These are phyloP conservation scores for Boletus eberwhitei DNA, from an alignment of 768 basidiomycete genomes.

Conservation along the genomic window DNA sequence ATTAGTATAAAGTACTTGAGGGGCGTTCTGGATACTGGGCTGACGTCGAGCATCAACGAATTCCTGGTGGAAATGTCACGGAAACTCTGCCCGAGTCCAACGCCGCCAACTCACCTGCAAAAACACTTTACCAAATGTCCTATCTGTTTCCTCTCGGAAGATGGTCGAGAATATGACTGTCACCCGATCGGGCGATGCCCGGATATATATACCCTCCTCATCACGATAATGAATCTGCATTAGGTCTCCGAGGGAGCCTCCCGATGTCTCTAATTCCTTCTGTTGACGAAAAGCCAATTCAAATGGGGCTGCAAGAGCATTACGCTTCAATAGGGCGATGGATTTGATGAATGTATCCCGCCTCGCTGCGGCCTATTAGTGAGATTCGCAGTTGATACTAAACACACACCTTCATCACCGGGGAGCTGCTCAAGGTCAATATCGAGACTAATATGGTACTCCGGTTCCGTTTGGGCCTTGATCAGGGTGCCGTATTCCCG, in stretches of 20 bases:
- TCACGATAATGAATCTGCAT: conserved; percentile 95
- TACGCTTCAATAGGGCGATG: conserved; percentile 83
- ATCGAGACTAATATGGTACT: conserved; percentile 84
- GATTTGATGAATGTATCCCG: conserved; percentile 79
- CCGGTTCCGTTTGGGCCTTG: conserved; percentile 66
- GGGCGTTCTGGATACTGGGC: conserved; percentile 92
- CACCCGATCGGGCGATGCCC: conserved; percentile 90
- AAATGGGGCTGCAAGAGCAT: conserved; percentile 92
- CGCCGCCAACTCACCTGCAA: conserved; percentile 63
- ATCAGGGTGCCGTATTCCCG: conserved; percentile 82
- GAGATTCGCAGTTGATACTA: background rate
- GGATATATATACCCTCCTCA: conserved; percentile 95
- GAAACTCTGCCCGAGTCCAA: background rate
- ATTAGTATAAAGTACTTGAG: conserved; percentile 93
- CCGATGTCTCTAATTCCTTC: conserved; percentile 75
- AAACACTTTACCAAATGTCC: conserved; percentile 97
- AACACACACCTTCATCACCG: conserved; percentile 63
- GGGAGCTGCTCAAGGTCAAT: conserved; percentile 89
- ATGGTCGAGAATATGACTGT: conserved; percentile 97
- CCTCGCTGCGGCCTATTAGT: conserved; percentile 50
- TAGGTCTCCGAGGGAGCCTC: conserved; percentile 67
- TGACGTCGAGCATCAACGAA: conserved; percentile 97
- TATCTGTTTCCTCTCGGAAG: conserved; percentile 96
- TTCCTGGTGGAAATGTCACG: conserved; percentile 54
- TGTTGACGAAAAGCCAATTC: conserved; percentile 83